Percentiles rank a stretch among this genome's conserved stretches.
These are phyloP conservation scores for Strigomonas culicis DNA, from an alignment of 208 protist species.

Conservation along the genomic window DNA sequence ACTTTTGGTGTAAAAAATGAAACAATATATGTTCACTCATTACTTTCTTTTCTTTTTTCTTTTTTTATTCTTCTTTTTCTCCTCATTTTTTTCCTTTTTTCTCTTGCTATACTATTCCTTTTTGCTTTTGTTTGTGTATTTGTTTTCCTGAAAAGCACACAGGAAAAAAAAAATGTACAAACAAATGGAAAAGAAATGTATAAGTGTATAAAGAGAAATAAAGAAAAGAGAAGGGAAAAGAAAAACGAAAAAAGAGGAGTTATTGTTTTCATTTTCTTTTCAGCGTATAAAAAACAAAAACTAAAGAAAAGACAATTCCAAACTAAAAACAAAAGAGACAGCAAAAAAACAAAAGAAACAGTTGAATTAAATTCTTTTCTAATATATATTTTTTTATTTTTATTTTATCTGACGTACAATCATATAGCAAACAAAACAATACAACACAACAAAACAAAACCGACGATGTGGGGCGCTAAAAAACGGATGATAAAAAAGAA, in stretches of 20 bases:
- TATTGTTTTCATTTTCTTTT: no score
- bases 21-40: slow-evolving; percentile 1
- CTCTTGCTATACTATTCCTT: background rate
- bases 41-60: slow-evolving; percentile 1
- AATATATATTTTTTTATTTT: no score
- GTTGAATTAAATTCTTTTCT: no score
- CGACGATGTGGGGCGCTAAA: slow-evolving; percentile 3
- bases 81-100: slow-evolving; percentile 5
- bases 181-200: slow-evolving; percentile 9
- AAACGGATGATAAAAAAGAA: background rate
- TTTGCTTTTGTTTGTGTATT: background rate
- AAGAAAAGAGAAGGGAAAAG: no score
- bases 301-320: slow-evolving; percentile 15
- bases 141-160: background rate
- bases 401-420: no score
- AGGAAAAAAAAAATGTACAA: slow-evolving; percentile 7
- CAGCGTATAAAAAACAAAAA: no score
- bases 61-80: background rate
- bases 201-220: background rate
- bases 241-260: no score
- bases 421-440: no score
- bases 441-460: no score
- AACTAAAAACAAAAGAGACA: background rate
- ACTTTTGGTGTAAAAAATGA: background rate
- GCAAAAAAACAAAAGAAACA: background rate